These are phyloP conservation scores for Coemansia sp. DNA, from an alignment of 192 early-diverging fungal species.

Conservation along the genomic window DNA sequence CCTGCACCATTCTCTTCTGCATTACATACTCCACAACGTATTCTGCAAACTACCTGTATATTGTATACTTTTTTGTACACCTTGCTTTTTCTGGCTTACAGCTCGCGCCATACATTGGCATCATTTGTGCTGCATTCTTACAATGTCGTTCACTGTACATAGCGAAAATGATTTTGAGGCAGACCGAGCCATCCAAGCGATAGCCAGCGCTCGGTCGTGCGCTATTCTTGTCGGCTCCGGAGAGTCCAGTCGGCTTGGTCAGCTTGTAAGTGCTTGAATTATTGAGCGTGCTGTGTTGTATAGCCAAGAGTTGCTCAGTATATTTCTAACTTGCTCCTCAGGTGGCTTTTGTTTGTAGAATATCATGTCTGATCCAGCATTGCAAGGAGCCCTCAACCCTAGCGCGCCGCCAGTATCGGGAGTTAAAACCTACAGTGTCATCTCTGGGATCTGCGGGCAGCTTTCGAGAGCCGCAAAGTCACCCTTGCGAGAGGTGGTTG, in stretches of 20 bases:
- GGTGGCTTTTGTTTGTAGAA: background rate
- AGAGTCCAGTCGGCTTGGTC: slow-evolving; percentile 1
- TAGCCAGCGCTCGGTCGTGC: slow-evolving; percentile 21
- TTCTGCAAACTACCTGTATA: no score
- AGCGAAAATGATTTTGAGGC: no score
- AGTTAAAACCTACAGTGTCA: background rate
- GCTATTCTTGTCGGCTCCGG: slow-evolving; percentile 21
- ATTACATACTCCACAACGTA: no score
- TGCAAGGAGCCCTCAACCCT: background rate
- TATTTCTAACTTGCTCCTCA: background rate
- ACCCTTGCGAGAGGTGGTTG: slow-evolving; percentile 5
- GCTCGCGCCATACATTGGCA: no score
- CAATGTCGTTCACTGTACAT: no score
- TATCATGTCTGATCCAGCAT: slow-evolving; percentile 1
- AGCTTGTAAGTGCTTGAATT: slow-evolving; percentile 4
- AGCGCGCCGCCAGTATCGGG: background rate
- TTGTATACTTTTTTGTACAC: no score
- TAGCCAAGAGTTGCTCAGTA: background rate
- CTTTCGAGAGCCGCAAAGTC: slow-evolving; percentile 7
- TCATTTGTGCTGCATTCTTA: no score
- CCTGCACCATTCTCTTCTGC: no score
- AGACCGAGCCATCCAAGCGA: no score
- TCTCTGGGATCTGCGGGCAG: slow-evolving; percentile 27
- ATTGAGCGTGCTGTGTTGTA: no score
- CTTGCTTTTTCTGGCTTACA: no score